A percentile compares a stretch with the other conserved stretches of the same genome.
phyloP scores from a whole-genome alignment of 768 basidiomycete genomes.

The Pisolithus microcarpus region DNA sequence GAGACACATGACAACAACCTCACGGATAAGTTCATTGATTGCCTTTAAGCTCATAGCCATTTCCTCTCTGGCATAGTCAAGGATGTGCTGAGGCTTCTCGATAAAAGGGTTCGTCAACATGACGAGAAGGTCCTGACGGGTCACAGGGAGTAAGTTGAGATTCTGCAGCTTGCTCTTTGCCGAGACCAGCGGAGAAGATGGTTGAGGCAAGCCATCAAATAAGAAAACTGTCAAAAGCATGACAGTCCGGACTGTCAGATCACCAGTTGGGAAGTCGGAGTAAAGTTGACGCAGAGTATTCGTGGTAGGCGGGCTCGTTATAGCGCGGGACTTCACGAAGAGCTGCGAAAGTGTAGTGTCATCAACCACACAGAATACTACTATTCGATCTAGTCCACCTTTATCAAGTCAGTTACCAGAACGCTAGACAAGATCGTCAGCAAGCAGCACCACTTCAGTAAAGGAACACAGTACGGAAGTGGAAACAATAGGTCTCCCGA shows the following conservation, averaged over 20 bases:
- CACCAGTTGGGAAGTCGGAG: constrained; percentile 56
- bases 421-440: constrained; percentile 15
- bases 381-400: constrained; percentile 34
- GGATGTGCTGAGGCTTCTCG: constrained; percentile 44
- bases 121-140: constrained; percentile 50
- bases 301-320: constrained; percentile 42
- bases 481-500: constrained; percentile 62
- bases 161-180: constrained; percentile 48
- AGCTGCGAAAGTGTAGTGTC: constrained; percentile 36
- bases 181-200: constrained; percentile 20
- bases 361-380: not conserved
- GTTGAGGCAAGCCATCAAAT: constrained; percentile 20
- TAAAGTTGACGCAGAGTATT: constrained; percentile 56
- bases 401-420: constrained; percentile 59
- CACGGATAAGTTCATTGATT: constrained; percentile 42
- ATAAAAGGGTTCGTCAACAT: constrained; percentile 65
- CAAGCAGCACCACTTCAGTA: not conserved
- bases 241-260: constrained; percentile 58
- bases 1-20: constrained; percentile 54
- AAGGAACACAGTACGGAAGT: constrained; percentile 42
- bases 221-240: constrained; percentile 68
- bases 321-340: constrained; percentile 62
- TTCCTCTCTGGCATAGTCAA: constrained; percentile 41
- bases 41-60: constrained; percentile 40
- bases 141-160: constrained; percentile 49